Evolutionary conservation across 2,329 filamentous ascomycete genomes (phyloP), one percentile per base, ranked within the genome.

Genomic region (Phialemoniopsis sp.): DNA sequence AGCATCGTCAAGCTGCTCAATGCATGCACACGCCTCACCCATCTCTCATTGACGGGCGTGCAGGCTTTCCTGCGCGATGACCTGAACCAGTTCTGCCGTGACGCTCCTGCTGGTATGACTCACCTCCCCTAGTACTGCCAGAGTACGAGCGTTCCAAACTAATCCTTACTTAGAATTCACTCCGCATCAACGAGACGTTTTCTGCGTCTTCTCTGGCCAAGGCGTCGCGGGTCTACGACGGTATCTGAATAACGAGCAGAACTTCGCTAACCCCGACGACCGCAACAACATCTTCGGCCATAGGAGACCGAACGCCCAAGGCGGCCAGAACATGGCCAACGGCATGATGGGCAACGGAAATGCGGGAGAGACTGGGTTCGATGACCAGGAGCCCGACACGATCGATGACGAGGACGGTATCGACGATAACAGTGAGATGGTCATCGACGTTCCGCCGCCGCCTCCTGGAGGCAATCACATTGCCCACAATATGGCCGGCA

Each of bases 201-300:
- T 98, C 59, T 98, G 93, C 56, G 93, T 98, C 39, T 98, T 98
- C 62, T 96, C 90, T 2, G 91, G 93, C 6, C 76, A 79, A 18
- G 90, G 90, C 40, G 91, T 98, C 3, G 70, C 71, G 32, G 78
- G 79, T 31, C 78, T 98, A 18, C 84, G 91, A 32, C 76, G 83
- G 19, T 87, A 89, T 56, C 73, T 98, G 30, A 94, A 89, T 48
- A 67, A 60, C 1, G 64, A 68, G 10, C 58, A 63, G 1, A 61
- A 66, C 28, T 79, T 76, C 39, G 64, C 69, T 31, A 62, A 66
- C 4, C 50, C 68, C 8, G 65, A 67, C 21, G 62, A 68, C 7
- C 56, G 40, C 34, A 50, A 16, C 18, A 40, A 18, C 29, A 19
- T 38, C 15, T n/a, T 44, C 13, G 32, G 43, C 13, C 31, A 42